These are phyloP conservation scores for Chlorencoelia australis DNA, from an alignment of 2,329 filamentous ascomycete species.

Conservation along the genomic window DNA sequence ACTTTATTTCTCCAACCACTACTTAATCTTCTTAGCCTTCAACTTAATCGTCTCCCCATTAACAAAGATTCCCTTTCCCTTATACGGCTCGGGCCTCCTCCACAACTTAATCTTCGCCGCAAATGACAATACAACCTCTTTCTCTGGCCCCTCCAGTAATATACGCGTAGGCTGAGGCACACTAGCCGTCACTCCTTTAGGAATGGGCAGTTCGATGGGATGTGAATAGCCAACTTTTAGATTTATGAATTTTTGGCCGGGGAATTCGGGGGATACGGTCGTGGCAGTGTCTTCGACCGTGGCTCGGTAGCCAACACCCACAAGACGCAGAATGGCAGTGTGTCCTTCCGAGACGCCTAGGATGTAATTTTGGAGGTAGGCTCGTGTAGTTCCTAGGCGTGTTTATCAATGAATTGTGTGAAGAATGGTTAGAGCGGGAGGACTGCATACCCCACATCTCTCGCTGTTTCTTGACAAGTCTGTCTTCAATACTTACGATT, in stretches of 20 bases:
- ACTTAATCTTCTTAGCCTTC: constrained; percentile 97
- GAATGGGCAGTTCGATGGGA: constrained; percentile 81
- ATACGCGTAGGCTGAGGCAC: constrained; percentile 87
- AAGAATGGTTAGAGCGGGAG: neutral
- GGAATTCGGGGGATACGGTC: constrained; percentile 56
- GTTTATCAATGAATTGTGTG: neutral
- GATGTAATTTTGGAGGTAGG: constrained; percentile 83
- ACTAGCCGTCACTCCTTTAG: constrained; percentile 72
- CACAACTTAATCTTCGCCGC: constrained; percentile 80
- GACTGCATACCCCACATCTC: constrained; percentile 79
- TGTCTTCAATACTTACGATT: constrained; percentile 60
- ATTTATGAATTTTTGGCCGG: constrained; percentile 79
- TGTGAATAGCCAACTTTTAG: constrained; percentile 96
- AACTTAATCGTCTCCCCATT: constrained; percentile 96
- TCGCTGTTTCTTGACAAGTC: constrained; percentile 61
- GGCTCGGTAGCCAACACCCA: constrained; percentile 92
- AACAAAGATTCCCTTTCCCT: constrained; percentile 98
- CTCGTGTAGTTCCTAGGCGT: constrained; percentile 68
- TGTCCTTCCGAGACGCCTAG: constrained; percentile 94
- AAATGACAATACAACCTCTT: constrained; percentile 80
- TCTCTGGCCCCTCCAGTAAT: constrained; percentile 77
- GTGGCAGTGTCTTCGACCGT: constrained; percentile 68
- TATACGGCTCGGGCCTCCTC: constrained; percentile 93
- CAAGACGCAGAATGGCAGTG: constrained; percentile 81
- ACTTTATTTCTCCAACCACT: constrained; percentile 28